Evolutionary conservation across 164 flowering plant species (phyloP).

Genomic region (Vitis amurensis): DNA sequence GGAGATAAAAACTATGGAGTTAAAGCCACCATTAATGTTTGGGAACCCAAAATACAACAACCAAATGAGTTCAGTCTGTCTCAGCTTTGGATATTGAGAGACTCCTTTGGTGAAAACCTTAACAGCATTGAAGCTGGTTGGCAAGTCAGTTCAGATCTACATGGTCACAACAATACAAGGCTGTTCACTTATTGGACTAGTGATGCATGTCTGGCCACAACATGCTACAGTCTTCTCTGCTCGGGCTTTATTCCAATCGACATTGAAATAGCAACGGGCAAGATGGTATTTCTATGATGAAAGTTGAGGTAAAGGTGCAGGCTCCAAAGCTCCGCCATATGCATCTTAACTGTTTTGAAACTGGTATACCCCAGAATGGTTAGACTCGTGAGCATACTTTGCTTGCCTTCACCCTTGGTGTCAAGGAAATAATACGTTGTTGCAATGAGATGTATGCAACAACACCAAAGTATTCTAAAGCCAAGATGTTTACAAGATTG

Average conservation of each 20-base stretch:
- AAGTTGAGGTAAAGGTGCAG: too few relatives aligned
- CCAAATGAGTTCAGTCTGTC: slow-evolving; percentile 96
- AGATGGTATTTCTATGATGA: too few relatives aligned
- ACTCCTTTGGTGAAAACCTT: slow-evolving; percentile 93
- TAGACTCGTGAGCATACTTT: too few relatives aligned
- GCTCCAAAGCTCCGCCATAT: too few relatives aligned
- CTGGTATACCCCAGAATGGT: too few relatives aligned
- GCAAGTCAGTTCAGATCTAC: slow-evolving; percentile 97
- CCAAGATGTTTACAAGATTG: too few relatives aligned
- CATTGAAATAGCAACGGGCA: slow-evolving; percentile 81
- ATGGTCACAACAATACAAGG: slow-evolving; percentile 89
- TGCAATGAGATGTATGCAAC: too few relatives aligned
- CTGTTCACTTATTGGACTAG: slow-evolving; percentile 97
- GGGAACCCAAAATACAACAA: slow-evolving; percentile 92
- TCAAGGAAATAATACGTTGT: too few relatives aligned
- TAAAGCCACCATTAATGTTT: slow-evolving; percentile 93
- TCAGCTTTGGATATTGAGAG: slow-evolving; percentile 91
- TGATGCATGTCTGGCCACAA: slow-evolving; percentile 88
- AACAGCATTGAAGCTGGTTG: slow-evolving; percentile 97
- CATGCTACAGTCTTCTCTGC: slow-evolving; percentile 90
- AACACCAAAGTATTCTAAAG: too few relatives aligned
- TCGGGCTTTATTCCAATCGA: slow-evolving; percentile 90
- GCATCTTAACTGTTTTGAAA: too few relatives aligned
- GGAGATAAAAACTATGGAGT: slow-evolving; percentile 95
- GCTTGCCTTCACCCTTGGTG: too few relatives aligned